Evolutionary conservation across 1,284 basidiomycete species (phyloP).

Genomic region (Ganoderma lingzhi): DNA sequence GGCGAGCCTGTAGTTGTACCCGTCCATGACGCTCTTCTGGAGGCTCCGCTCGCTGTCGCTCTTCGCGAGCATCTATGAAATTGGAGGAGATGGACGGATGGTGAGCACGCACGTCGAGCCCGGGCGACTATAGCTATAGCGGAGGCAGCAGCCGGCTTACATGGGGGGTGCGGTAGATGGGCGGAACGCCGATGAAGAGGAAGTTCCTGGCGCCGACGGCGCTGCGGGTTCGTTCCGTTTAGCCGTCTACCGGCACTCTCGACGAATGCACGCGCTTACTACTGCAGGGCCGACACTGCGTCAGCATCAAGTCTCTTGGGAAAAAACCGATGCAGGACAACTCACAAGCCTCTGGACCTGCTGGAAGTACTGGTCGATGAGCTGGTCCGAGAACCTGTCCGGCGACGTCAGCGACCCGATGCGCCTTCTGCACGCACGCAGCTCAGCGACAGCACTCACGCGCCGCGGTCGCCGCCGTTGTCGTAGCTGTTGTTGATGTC

Average conservation of each 20-base stretch:
- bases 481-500: slow-evolving; percentile 65
- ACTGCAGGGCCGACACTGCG: background rate
- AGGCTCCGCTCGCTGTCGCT: background rate
- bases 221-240: slow-evolving; percentile 32
- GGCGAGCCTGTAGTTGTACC: background rate
- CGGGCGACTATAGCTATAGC: background rate
- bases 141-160: background rate
- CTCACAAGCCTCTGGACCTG: slow-evolving; percentile 62
- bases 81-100: background rate
- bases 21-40: background rate
- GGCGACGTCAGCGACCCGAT: background rate
- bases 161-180: background rate
- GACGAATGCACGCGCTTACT: slow-evolving; percentile 40
- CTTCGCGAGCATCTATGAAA: background rate
- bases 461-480: slow-evolving; percentile 51
- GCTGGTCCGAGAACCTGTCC: slow-evolving; percentile 54
- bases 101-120: background rate
- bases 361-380: slow-evolving; percentile 61
- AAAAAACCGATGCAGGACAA: slow-evolving; percentile 7
- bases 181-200: slow-evolving; percentile 66
- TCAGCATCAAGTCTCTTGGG: no score
- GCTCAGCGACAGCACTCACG: slow-evolving; percentile 44
- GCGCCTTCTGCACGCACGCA: background rate
- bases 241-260: background rate
- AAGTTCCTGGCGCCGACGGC: slow-evolving; percentile 62